These are phyloP conservation scores for Sungouiella thailandica DNA, from an alignment of 805 yeast genomes.

Conservation along the genomic window DNA sequence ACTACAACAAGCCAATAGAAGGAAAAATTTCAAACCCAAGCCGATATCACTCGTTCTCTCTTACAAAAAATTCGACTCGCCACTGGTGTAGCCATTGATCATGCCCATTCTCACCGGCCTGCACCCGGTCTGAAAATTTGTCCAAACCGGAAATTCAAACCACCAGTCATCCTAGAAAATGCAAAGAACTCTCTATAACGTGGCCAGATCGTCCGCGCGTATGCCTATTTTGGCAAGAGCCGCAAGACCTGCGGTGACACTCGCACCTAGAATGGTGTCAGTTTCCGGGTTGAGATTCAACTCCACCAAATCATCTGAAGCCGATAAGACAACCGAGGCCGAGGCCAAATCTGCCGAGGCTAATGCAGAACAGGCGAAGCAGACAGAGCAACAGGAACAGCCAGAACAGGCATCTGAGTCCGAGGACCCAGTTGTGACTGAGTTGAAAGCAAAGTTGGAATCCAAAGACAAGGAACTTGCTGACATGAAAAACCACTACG, in stretches of 20 bases:
- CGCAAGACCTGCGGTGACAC: conserved; percentile 5
- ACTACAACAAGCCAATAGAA: too few species aligned
- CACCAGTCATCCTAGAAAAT: conserved; percentile 2
- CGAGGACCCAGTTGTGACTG: conserved; percentile 23
- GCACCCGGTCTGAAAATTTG: conserved; percentile 7
- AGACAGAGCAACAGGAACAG: conserved; percentile 7
- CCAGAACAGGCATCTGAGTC: conserved; percentile 9
- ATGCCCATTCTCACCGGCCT: conserved; percentile 1
- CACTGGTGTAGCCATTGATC: too few species aligned
- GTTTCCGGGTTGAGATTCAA: conserved; percentile 7
- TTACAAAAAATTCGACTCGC: too few species aligned
- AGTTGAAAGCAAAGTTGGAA: conserved; percentile 48
- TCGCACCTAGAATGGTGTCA: conserved; percentile 3
- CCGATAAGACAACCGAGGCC: conserved; percentile 6
- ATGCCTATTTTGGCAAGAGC: conserved; percentile 5
- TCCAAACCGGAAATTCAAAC: not conserved
- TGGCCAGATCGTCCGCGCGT: conserved; percentile 8
- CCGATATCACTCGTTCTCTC: too few species aligned
- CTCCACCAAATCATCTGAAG: conserved; percentile 8
- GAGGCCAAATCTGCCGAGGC: conserved; percentile 8
- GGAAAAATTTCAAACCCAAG: too few species aligned
- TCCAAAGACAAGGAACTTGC: conserved; percentile 70
- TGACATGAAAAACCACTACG: conserved; percentile 75
- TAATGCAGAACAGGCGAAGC: conserved; percentile 3
- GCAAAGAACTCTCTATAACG: conserved; percentile 12